These are phyloP conservation scores for Fraxinus xanthoxyloides DNA, from an alignment of 305 asterid genomes.

Conservation along the genomic window DNA sequence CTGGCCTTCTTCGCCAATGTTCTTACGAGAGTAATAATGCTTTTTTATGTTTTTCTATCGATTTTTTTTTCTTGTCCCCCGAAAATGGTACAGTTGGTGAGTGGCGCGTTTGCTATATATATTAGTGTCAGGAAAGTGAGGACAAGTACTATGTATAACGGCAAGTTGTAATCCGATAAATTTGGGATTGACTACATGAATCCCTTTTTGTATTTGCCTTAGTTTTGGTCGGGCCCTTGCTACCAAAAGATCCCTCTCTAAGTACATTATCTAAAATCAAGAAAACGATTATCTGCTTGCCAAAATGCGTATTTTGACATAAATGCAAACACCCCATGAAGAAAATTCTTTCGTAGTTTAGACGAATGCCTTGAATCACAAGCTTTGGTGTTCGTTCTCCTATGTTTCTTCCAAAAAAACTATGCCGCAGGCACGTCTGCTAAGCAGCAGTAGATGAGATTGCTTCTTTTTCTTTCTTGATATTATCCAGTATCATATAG, in stretches of 20 bases:
- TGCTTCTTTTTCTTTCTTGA: background rate
- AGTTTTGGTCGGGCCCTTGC: background rate
- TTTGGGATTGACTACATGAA: background rate
- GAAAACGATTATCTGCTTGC: background rate
- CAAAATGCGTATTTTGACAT: background rate
- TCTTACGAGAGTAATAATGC: constrained; percentile 42
- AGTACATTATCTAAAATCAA: too few relatives aligned
- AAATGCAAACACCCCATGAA: background rate
- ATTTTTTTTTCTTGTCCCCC: background rate
- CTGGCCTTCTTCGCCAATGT: constrained; percentile 40
- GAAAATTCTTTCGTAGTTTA: background rate
- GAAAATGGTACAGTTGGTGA: background rate
- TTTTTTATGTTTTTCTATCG: background rate
- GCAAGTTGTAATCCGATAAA: background rate
- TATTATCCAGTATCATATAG: background rate
- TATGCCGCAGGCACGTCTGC: background rate
- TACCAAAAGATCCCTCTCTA: background rate
- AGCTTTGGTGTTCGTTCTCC: background rate
- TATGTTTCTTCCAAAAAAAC: background rate
- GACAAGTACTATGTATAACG: background rate
- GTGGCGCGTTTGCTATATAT: background rate
- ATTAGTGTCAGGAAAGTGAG: background rate
- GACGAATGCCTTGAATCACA: background rate
- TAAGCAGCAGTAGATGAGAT: background rate
- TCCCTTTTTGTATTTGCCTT: background rate